These are phyloP conservation scores for Suhomyces panamericanus DNA, from an alignment of 1,139 yeast species.

Conservation along the genomic window DNA sequence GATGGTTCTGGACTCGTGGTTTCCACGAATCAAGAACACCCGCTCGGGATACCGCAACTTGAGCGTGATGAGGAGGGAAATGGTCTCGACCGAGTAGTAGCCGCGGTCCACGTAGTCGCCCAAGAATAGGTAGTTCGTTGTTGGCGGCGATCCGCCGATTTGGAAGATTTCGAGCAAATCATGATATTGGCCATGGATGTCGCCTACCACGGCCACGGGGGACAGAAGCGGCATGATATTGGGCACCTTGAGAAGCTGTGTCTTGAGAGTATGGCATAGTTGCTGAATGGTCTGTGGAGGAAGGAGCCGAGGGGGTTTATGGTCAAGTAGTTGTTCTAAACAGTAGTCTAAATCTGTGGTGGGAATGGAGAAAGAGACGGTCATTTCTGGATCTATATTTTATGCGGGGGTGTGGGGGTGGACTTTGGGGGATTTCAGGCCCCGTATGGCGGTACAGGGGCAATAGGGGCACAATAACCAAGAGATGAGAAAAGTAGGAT, in stretches of 20 bases:
- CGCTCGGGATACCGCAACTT: constrained; percentile 85
- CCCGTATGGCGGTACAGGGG: not conserved
- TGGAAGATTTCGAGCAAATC: constrained; percentile 88
- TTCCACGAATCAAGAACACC: constrained; percentile 81
- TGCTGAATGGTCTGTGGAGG: constrained; percentile 45
- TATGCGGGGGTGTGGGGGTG: not conserved
- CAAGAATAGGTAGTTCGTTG: constrained; percentile 84
- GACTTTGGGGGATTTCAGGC: constrained; percentile 1
- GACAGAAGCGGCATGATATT: constrained; percentile 81
- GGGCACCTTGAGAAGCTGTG: constrained; percentile 40
- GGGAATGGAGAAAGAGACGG: constrained; percentile 35
- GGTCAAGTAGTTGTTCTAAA: constrained; percentile 43
- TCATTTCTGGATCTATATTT: constrained; percentile 23
- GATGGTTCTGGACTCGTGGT: constrained; percentile 94
- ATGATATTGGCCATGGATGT: constrained; percentile 96
- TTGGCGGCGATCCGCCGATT: constrained; percentile 92
- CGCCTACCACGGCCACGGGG: constrained; percentile 98
- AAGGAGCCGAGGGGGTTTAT: constrained; percentile 45
- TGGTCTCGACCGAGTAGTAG: constrained; percentile 87
- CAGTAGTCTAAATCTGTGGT: constrained; percentile 47
- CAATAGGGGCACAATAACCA: too few relatives aligned
- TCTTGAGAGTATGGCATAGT: constrained; percentile 45
- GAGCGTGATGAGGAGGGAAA: constrained; percentile 76
- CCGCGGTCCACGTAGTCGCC: constrained; percentile 96
- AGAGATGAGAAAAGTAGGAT: too few relatives aligned